Base-by-base conservation (phyloP, 2,329 filamentous ascomycete species). In the Ophiognomonia clavigignenti-juglandacearum region DNA sequence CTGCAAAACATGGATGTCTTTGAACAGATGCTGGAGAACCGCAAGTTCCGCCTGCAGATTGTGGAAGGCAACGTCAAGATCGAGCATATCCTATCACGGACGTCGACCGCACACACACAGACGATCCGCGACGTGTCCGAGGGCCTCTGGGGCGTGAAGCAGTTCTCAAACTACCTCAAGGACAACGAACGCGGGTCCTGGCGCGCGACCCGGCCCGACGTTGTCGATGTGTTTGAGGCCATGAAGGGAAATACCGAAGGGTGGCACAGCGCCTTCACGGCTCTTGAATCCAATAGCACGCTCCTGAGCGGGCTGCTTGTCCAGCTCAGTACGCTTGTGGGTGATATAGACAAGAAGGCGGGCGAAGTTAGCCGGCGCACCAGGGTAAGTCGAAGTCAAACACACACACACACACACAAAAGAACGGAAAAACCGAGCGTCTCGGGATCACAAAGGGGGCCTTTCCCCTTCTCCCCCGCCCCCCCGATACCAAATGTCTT, bases 191-290 rank as follows among this genome's bases (percentile, higher is more conserved):
- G 82, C 31, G 74, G 78, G 4, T 73, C 75, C 54, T 81, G 79
- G 63, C 75, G 81, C 47, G 67, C 75, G 43, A 80, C 85, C 39
- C 78, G 87, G 19, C 73, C 77, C 2, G 75, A 80, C 39, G 71
- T 85, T 39, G 74, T 77, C 29, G 83, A 87, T 39, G 88, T 96
- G 18, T 93, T 87, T 57, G 79, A 84, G 34, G 89, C 91, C 31
- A 97, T 97, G 91, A 85, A 86, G 59, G 88, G 88, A 27, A 97
- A 97, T 57, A 85, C 90, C 8, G 86, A 95, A 54, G 90, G 91
- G 36, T 97, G 92, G 92, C 80, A 84, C 48, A 82, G 83, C 47
- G 89, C 89, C 6, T 84, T 96, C 59, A 76, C 82, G 45, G 85
- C 85, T 45, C 73, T 96, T 50, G 83, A 89, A 61, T 77, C 78